Percentiles rank a stretch among this genome's conserved stretches.
Conservation (phyloP, 1,139 yeast genomes). For the Saccharomyces hybrid region DNA sequence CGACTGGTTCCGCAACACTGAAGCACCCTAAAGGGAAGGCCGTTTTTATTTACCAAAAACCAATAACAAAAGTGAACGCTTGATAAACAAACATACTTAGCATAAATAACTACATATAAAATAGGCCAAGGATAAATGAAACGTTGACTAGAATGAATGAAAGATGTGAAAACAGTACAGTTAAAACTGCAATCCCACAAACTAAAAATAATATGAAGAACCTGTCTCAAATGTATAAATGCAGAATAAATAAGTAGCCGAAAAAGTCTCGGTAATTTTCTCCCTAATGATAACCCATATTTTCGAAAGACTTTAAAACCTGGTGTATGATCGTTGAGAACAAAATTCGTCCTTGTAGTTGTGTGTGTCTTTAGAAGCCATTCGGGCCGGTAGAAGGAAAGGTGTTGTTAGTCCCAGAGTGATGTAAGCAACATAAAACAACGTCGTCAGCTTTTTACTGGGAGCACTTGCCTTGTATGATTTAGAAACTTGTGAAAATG, state of each 20-base stretch:
- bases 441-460: background rate
- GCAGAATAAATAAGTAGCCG: background rate
- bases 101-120: background rate
- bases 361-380: slow-evolving; percentile 8
- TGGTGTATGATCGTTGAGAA: background rate
- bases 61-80: background rate
- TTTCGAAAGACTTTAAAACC: slow-evolving; percentile 11
- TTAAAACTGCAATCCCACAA: background rate
- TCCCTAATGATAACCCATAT: slow-evolving; percentile 2
- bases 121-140: background rate
- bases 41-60: background rate
- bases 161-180: background rate
- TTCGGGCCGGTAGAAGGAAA: slow-evolving; percentile 24
- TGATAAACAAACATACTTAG: background rate
- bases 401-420: slow-evolving; percentile 26
- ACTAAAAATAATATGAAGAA: background rate
- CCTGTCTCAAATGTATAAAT: background rate
- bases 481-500: background rate
- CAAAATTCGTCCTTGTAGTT: slow-evolving; percentile 9
- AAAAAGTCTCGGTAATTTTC: background rate
- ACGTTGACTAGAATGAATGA: background rate
- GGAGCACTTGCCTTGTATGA: background rate
- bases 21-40: slow-evolving; percentile 1
- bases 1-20: slow-evolving; percentile 16
- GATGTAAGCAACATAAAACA: slow-evolving; percentile 15